Percentiles rank a stretch among this genome's conserved stretches.
These are phyloP conservation scores for Solanum clarkiae DNA, from an alignment of 257 asterid genomes.

Conservation along the genomic window DNA sequence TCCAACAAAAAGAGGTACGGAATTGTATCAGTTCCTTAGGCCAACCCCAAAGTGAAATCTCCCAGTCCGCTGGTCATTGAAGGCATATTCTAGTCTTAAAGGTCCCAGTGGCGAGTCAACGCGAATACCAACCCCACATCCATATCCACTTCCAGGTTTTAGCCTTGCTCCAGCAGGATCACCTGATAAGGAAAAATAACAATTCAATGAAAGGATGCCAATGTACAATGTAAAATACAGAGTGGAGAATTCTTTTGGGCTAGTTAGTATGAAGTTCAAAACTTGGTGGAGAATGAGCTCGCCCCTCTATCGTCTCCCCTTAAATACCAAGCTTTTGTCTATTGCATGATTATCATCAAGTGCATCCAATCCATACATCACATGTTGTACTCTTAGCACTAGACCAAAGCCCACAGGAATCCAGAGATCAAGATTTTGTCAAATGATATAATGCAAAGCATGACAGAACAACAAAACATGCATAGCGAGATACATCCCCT, in stretches of 20 bases:
- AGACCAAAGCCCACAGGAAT: not conserved
- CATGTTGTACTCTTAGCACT: not conserved
- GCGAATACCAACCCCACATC: conserved; percentile 78
- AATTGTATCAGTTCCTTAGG: conserved; percentile 39
- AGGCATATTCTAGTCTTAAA: conserved; percentile 84
- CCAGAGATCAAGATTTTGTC: not conserved
- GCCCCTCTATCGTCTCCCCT: not conserved
- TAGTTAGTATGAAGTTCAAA: not conserved
- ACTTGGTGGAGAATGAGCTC: not conserved
- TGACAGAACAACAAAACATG: not conserved
- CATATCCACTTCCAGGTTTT: conserved; percentile 92
- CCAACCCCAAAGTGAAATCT: conserved; percentile 95
- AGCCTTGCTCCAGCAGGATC: conserved; percentile 96
- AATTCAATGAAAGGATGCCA: not conserved
- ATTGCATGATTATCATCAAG: not conserved
- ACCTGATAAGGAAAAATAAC: conserved; percentile 26
- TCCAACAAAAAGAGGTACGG: not conserved
- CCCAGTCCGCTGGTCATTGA: conserved; percentile 69
- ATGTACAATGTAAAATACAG: not conserved
- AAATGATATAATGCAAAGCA: not conserved
- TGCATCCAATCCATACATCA: not conserved
- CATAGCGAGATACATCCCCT: not conserved
- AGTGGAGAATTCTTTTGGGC: not conserved
- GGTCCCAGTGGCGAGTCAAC: conserved; percentile 95
- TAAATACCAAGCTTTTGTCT: not conserved